A percentile compares a stretch with the other conserved stretches of the same genome.
Evolutionary conservation across 2,329 filamentous ascomycete species (phyloP).

Genomic region (Mariannaea elegans): DNA sequence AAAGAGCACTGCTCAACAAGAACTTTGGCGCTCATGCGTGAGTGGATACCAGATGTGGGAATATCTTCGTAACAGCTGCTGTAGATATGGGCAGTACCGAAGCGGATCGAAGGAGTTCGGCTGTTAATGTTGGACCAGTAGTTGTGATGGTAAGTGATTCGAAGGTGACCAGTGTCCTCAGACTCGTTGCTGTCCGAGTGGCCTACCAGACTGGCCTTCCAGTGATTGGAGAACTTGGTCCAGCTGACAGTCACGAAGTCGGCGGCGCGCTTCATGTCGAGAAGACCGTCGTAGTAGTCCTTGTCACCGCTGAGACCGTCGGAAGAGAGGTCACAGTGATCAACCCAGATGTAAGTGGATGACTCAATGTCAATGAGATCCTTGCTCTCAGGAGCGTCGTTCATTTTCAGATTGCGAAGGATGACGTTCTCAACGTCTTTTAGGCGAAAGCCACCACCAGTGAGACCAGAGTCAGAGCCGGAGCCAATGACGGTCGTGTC

Average conservation of each 20-base stretch:
- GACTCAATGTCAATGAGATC: constrained; percentile 56
- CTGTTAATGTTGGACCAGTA: constrained; percentile 63
- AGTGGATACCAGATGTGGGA: constrained; percentile 60
- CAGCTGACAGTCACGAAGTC: constrained; percentile 58
- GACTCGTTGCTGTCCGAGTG: constrained; percentile 61
- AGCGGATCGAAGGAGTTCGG: constrained; percentile 59
- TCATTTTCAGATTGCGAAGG: constrained; percentile 60
- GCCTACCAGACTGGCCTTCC: constrained; percentile 67
- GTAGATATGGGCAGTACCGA: constrained; percentile 67
- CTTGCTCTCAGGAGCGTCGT: constrained; percentile 52
- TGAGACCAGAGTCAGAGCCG: constrained; percentile 48
- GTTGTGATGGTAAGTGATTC: constrained; percentile 66
- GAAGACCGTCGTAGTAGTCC: constrained; percentile 69
- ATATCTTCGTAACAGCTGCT: constrained; percentile 61
- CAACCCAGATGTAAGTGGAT: constrained; percentile 62
- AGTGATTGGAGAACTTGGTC: constrained; percentile 53
- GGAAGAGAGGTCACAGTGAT: constrained; percentile 63
- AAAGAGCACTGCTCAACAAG: constrained; percentile 62
- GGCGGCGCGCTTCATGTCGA: constrained; percentile 65
- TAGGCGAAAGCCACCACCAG: constrained; percentile 54
- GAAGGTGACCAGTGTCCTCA: constrained; percentile 64
- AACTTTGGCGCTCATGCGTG: constrained; percentile 60
- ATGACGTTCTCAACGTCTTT: constrained; percentile 59
- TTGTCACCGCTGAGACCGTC: constrained; percentile 63
- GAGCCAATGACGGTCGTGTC: constrained; percentile 61